Conservation (phyloP, 2,329 filamentous ascomycete genomes). For the Microdochium bolleyi region DNA sequence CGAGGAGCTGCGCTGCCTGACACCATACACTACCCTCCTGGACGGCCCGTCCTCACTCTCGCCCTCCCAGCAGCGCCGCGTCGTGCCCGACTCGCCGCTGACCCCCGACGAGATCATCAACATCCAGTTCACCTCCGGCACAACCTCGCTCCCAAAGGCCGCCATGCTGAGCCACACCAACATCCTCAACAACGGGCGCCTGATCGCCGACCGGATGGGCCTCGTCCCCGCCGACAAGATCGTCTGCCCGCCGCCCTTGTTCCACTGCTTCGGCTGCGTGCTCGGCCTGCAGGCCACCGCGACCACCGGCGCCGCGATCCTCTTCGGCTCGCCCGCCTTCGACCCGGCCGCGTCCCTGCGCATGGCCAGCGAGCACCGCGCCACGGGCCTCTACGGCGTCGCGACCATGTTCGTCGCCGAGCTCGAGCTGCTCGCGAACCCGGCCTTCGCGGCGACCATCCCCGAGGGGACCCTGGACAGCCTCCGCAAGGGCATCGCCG, state of each 20-base stretch:
- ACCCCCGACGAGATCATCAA: constrained; percentile 69
- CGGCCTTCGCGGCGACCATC: constrained; percentile 17
- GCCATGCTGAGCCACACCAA: constrained; percentile 77
- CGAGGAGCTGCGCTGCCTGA: constrained; percentile 32
- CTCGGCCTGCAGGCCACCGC: constrained; percentile 95
- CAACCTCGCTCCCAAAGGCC: constrained; percentile 83
- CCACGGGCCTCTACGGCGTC: constrained; percentile 73
- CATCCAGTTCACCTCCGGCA: constrained; percentile 97
- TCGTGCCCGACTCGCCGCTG: constrained; percentile 38
- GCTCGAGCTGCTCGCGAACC: constrained; percentile 62
- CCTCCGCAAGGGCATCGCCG: constrained; percentile 84
- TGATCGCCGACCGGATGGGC: constrained; percentile 81
- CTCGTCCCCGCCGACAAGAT: constrained; percentile 67
- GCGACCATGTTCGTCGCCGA: constrained; percentile 92
- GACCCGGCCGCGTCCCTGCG: constrained; percentile 64
- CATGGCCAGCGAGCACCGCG: constrained; percentile 43
- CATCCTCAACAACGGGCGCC: constrained; percentile 87
- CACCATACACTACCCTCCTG: constrained; percentile 33
- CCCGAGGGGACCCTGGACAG: constrained; percentile 19
- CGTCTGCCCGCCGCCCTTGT: constrained; percentile 79
- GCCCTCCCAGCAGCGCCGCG: constrained; percentile 15
- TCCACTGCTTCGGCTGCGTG: constrained; percentile 85
- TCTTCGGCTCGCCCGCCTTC: constrained; percentile 84
- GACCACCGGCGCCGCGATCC: constrained; percentile 68
- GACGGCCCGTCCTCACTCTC: constrained; percentile 6